Percentiles rank a stretch among this genome's conserved stretches.
Evolutionary conservation across 495 filamentous ascomycete species (phyloP).

Genomic region (Penicillium paxilli): DNA sequence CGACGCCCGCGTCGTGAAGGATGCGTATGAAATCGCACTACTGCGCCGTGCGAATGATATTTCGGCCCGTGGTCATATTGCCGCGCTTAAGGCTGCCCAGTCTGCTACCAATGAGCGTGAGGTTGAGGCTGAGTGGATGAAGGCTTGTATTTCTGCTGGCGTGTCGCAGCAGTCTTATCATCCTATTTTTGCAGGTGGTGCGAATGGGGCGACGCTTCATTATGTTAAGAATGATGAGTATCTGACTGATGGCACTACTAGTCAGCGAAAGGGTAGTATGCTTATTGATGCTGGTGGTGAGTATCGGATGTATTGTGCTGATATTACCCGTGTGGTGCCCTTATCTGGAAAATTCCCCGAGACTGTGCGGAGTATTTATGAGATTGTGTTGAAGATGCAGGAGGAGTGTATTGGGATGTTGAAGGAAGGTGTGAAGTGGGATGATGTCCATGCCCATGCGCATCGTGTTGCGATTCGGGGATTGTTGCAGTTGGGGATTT

Average conservation of each 20-base stretch:
- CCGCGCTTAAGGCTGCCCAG: constrained; percentile 65
- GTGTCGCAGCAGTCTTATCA: constrained; percentile 79
- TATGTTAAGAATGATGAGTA: constrained; percentile 77
- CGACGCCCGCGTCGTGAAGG: constrained; percentile 74
- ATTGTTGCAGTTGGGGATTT: constrained; percentile 70
- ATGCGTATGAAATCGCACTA: constrained; percentile 81
- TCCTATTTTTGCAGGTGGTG: constrained; percentile 76
- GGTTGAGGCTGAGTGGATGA: constrained; percentile 75
- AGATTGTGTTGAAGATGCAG: constrained; percentile 88
- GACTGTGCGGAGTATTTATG: constrained; percentile 75
- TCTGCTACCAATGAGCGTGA: constrained; percentile 75
- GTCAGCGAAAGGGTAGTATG: constrained; percentile 65
- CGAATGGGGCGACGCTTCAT: constrained; percentile 80
- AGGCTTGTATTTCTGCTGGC: constrained; percentile 72
- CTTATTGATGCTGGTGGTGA: constrained; percentile 85
- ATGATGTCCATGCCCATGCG: constrained; percentile 75
- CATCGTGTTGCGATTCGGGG: constrained; percentile 83
- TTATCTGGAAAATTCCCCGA: constrained; percentile 77
- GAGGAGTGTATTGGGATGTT: constrained; percentile 67
- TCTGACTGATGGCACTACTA: constrained; percentile 40
- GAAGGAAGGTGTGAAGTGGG: constrained; percentile 79
- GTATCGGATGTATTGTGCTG: constrained; percentile 76
- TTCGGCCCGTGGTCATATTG: constrained; percentile 72
- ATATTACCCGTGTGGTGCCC: constrained; percentile 90
- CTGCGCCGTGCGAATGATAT: constrained; percentile 81